Evolutionary conservation across 2,329 filamentous ascomycete genomes (phyloP), one percentile per base, ranked within the genome.

Genomic region (Pseudocercospora cruenta): DNA sequence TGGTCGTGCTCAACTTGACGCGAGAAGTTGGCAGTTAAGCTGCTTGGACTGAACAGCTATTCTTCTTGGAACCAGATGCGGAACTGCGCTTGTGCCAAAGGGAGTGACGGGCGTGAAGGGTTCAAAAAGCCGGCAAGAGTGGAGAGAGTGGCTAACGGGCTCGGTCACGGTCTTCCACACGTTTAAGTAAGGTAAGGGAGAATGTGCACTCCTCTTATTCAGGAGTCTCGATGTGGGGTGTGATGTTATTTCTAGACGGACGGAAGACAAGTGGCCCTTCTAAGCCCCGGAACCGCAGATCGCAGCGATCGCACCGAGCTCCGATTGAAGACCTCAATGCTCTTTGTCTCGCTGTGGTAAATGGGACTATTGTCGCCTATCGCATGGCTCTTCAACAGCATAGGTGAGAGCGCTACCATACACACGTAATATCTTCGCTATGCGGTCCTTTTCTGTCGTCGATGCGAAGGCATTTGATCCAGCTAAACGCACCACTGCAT

Each of bases 151-250:
- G 21, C 22, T 16, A 24, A 36, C 33, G 22, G 12, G 19, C 24
- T 54, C 24, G 49, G 9, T 54, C 49, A 55, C 51, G 51, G 22
- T 31, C 22, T 31, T n/a, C 22, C 12, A 55, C 22, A 31, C 26
- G 12, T 16, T 55, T 33, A 55, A 55, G 51, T 55, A 55, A 55
- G 51, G 51, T 31, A 55, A 33, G 51, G 51, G 26, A 31, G 26
- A 55, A 10, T 55, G 26, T 54, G 51, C 24, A 54, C 51, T 54
- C 51, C 51, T 54, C 51, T 54, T 54, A 54, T 55, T 55, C 51
- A 55, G 51, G 51, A 55, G 51, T 55, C 51, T 31, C 33, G 24
- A 55, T 26, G 51, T 55, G 26, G 51, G 51, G 26, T 26, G 51
- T 55, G 26, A 55, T 55, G 51, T 55, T 51, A 51, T 51, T 51